phyloP scores from a whole-genome alignment of 768 basidiomycete genomes.

The Lenzites betulinus region DNA sequence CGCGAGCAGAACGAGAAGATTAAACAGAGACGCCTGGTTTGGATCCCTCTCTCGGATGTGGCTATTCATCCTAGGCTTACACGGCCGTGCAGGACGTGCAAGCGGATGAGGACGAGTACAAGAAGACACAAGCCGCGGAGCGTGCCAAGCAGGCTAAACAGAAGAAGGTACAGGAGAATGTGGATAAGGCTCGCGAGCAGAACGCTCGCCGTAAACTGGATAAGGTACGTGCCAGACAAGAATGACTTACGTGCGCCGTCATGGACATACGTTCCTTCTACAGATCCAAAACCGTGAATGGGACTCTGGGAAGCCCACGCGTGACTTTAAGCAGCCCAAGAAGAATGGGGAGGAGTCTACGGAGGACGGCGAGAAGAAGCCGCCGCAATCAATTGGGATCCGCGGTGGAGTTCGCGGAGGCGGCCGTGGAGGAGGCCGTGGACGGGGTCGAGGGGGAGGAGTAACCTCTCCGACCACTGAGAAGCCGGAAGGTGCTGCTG shows the following conservation, averaged over 20 bases:
- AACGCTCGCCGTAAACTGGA: constrained; percentile 82
- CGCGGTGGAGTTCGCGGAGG: constrained; percentile 31
- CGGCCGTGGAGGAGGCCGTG: constrained; percentile 23
- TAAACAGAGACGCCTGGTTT: constrained; percentile 64
- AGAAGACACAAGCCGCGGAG: constrained; percentile 66
- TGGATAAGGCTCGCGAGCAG: constrained; percentile 73
- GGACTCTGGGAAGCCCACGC: constrained; percentile 69
- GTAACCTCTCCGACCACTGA: constrained; percentile 12
- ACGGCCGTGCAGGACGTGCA: constrained; percentile 60
- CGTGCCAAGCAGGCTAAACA: constrained; percentile 55
- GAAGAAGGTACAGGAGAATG: constrained; percentile 66
- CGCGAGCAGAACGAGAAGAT: constrained; percentile 77
- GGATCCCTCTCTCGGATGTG: constrained; percentile 19
- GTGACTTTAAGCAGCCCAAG: constrained; percentile 25
- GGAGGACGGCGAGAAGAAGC: constrained; percentile 20
- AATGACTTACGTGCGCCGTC: background rate
- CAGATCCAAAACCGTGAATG: constrained; percentile 72
- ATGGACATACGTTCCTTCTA: background rate
- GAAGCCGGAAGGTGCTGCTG: constrained; percentile 4
- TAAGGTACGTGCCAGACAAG: constrained; percentile 37
- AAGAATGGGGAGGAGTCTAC: constrained; percentile 10
- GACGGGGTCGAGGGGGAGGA: constrained; percentile 24
- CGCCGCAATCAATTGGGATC: constrained; percentile 25
- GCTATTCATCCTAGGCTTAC: constrained; percentile 1
- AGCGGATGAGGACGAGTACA: constrained; percentile 81